These are phyloP conservation scores for Colletotrichum sp. DNA, from an alignment of 2,329 filamentous ascomycete species.

Conservation along the genomic window DNA sequence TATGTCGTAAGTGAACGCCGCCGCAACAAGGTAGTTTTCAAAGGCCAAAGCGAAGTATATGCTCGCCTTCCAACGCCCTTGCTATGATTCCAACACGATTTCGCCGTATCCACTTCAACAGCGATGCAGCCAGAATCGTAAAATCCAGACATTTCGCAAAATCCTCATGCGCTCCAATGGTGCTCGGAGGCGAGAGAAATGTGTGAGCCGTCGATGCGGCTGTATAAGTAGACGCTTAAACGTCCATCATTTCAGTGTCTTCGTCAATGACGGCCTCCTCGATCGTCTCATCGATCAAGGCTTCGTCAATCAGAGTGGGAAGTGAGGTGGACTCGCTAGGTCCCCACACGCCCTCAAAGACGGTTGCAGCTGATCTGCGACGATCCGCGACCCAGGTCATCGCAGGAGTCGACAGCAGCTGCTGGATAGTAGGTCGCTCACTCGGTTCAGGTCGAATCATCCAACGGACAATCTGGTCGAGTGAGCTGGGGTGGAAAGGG, in stretches of 20 bases:
- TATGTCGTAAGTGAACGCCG: slow-evolving; percentile 17
- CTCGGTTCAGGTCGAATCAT: slow-evolving; percentile 83
- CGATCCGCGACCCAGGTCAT: slow-evolving; percentile 81
- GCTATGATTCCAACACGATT: slow-evolving; percentile 8
- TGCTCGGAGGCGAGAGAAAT: slow-evolving; percentile 38
- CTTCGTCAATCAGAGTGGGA: slow-evolving; percentile 33
- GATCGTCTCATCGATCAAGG: slow-evolving; percentile 24
- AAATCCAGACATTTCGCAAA: slow-evolving; percentile 25
- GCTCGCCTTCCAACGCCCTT: slow-evolving; percentile 10
- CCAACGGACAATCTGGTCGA: slow-evolving; percentile 84
- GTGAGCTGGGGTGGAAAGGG: slow-evolving; percentile 70
- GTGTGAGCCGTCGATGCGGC: not conserved
- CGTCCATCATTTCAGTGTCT: slow-evolving; percentile 66
- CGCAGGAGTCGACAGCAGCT: slow-evolving; percentile 75
- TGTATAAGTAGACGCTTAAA: slow-evolving; percentile 38
- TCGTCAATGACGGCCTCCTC: slow-evolving; percentile 29
- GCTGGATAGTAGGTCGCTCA: slow-evolving; percentile 74
- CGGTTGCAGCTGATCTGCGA: slow-evolving; percentile 85
- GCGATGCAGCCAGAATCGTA: slow-evolving; percentile 26
- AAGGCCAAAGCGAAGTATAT: not conserved
- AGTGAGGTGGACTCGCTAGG: slow-evolving; percentile 62
- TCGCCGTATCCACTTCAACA: slow-evolving; percentile 13
- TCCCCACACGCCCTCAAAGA: slow-evolving; percentile 96
- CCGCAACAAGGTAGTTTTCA: not conserved
- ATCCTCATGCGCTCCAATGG: slow-evolving; percentile 20